A percentile compares a stretch with the other conserved stretches of the same genome.
Evolutionary conservation across 345 rosid species (phyloP).

Genomic region (Pseudoturritis turrita): DNA sequence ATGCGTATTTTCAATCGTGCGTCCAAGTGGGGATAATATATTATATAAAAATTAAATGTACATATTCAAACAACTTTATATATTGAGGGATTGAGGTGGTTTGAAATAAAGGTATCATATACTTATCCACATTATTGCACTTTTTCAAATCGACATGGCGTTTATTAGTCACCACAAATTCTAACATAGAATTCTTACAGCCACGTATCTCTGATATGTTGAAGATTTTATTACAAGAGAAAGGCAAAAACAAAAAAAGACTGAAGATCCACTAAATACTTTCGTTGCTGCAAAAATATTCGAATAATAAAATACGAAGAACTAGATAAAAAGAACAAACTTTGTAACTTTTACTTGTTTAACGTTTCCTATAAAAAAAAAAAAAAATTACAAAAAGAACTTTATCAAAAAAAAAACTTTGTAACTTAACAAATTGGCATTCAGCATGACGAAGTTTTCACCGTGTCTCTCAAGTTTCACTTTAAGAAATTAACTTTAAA

Average conservation of each 20-base stretch:
- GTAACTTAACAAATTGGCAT: too few relatives aligned
- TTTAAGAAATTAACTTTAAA: too few relatives aligned
- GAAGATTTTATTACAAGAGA: not conserved
- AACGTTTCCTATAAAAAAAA: too few relatives aligned
- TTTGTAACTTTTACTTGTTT: too few relatives aligned
- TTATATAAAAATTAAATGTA: not conserved
- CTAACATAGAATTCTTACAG: conserved; percentile 4
- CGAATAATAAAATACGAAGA: not conserved
- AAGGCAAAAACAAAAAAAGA: not conserved
- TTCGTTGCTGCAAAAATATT: not conserved
- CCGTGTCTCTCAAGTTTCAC: too few relatives aligned
- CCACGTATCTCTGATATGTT: conserved; percentile 18
- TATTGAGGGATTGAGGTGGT: not conserved
- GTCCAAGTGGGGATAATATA: conserved; percentile 10
- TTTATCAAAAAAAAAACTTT: too few relatives aligned
- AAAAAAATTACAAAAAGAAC: too few relatives aligned
- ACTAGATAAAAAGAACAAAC: too few relatives aligned
- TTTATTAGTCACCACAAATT: conserved; percentile 25
- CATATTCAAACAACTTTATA: not conserved
- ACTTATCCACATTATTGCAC: conserved; percentile 28
- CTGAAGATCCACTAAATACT: conserved; percentile 8
- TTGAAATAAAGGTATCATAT: conserved; percentile 8
- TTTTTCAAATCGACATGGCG: conserved; percentile 26
- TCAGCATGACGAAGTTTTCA: too few relatives aligned
- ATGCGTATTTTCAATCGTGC: conserved; percentile 11